Percentiles rank a stretch among this genome's conserved stretches.
Conservation (phyloP, 768 basidiomycete genomes). For the Russula lepida region DNA sequence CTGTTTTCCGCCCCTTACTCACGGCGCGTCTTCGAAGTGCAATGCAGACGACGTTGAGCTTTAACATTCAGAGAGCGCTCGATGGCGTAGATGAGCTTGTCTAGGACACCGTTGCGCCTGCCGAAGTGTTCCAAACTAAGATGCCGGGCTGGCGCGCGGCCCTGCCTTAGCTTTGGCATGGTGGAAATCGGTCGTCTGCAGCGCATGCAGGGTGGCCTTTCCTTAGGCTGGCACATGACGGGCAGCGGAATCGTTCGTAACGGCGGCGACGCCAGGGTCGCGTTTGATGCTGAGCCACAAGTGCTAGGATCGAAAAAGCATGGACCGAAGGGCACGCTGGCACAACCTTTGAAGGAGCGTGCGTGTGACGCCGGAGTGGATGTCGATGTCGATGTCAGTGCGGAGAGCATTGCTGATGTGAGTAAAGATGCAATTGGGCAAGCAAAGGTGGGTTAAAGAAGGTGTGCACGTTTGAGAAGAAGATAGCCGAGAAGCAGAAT, state of each 20-base stretch:
- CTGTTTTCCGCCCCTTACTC: conserved; percentile 57
- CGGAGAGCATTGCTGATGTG: conserved; percentile 21
- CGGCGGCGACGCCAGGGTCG: conserved; percentile 36
- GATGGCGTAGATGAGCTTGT: conserved; percentile 48
- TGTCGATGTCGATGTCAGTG: conserved; percentile 24
- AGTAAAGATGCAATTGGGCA: conserved; percentile 25
- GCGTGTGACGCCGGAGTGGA: conserved; percentile 26
- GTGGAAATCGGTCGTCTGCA: conserved; percentile 58
- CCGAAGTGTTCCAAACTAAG: conserved; percentile 61
- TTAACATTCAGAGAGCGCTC: conserved; percentile 43
- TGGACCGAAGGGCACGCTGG: conserved; percentile 52
- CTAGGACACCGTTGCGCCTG: conserved; percentile 49
- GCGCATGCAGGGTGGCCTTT: conserved; percentile 30
- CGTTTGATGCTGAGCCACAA: conserved; percentile 69
- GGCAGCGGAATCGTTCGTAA: conserved; percentile 53
- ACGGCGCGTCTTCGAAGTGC: conserved; percentile 47
- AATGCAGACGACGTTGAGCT: conserved; percentile 47
- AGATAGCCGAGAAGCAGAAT: conserved; percentile 27
- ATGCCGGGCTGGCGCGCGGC: conserved; percentile 47
- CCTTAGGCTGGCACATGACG: conserved; percentile 45
- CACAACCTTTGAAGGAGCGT: conserved; percentile 34
- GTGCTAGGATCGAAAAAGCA: conserved; percentile 58
- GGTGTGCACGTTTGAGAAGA: conserved; percentile 28
- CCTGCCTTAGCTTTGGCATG: conserved; percentile 46
- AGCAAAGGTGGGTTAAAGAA: conserved; percentile 24